phyloP scores from a whole-genome alignment of 305 asterid species.

The Vinca major region DNA sequence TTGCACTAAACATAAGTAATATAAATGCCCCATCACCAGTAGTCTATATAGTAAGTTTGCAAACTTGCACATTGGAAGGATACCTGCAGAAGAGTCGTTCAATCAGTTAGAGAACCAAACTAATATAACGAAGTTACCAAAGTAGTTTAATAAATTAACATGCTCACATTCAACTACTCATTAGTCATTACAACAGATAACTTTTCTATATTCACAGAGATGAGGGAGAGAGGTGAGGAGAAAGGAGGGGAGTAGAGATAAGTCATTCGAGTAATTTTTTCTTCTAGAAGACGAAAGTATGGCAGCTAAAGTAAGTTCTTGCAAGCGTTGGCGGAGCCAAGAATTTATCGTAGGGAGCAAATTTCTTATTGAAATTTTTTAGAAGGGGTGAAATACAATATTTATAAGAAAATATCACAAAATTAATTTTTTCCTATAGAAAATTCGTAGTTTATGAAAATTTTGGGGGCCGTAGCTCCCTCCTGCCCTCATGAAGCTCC shows the following conservation, averaged over 20 bases:
- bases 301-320: background rate
- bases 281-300: no score
- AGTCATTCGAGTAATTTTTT: background rate
- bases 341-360: no score
- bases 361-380: no score
- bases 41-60: background rate
- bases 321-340: no score
- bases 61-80: background rate
- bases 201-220: background rate
- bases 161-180: no score
- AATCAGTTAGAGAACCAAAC: background rate
- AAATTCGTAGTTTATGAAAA: no score
- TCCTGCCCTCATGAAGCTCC: no score
- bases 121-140: background rate
- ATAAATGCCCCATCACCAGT: background rate
- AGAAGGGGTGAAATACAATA: no score
- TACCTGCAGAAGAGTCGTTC: slow-evolving; percentile 11
- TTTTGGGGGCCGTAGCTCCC: no score
- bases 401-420: no score
- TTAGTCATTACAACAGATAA: background rate
- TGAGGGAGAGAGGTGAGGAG: background rate
- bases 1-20: background rate
- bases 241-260: background rate
- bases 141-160: no score
- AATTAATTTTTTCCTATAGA: no score